These are phyloP conservation scores for Capsicum rhomboideum DNA, from an alignment of 257 asterid genomes.

Conservation along the genomic window DNA sequence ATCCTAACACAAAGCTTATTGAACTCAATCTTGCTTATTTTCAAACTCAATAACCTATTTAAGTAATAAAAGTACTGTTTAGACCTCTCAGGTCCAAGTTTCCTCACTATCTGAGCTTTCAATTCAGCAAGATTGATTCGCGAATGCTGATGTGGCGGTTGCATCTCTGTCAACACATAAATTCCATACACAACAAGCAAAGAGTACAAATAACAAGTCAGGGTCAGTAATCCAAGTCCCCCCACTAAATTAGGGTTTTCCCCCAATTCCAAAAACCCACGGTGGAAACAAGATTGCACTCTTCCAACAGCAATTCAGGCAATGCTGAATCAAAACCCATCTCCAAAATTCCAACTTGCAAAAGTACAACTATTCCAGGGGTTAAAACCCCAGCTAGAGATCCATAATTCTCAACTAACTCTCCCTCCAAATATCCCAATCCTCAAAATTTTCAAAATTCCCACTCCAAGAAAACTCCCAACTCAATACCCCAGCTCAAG, in stretches of 20 bases:
- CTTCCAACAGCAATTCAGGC: conserved; percentile 28
- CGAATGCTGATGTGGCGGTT: conserved; percentile 66
- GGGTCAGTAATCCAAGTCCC: conserved; percentile 11
- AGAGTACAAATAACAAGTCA: not conserved
- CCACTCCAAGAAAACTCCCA: no score
- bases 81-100: conserved; percentile 66
- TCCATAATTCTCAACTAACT: conserved; percentile 44
- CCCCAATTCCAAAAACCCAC: conserved; percentile 40
- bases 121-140: conserved; percentile 70
- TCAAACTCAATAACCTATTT: conserved; percentile 59
- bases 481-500: not conserved
- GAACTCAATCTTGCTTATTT: conserved; percentile 68
- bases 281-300: conserved; percentile 34
- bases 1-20: conserved; percentile 57
- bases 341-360: conserved; percentile 28
- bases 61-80: conserved; percentile 73
- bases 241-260: conserved; percentile 41
- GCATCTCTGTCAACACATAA: conserved; percentile 54
- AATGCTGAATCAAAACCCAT: conserved; percentile 38
- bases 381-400: conserved; percentile 35
- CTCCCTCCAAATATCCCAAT: conserved; percentile 53
- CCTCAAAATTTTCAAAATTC: conserved; percentile 19
- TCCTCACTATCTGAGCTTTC: conserved; percentile 68
- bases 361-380: conserved; percentile 17
- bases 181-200: conserved; percentile 38